A percentile compares a stretch with the other conserved stretches of the same genome.
Conservation (phyloP, 495 filamentous ascomycete genomes). For the Talaromyces liani region DNA sequence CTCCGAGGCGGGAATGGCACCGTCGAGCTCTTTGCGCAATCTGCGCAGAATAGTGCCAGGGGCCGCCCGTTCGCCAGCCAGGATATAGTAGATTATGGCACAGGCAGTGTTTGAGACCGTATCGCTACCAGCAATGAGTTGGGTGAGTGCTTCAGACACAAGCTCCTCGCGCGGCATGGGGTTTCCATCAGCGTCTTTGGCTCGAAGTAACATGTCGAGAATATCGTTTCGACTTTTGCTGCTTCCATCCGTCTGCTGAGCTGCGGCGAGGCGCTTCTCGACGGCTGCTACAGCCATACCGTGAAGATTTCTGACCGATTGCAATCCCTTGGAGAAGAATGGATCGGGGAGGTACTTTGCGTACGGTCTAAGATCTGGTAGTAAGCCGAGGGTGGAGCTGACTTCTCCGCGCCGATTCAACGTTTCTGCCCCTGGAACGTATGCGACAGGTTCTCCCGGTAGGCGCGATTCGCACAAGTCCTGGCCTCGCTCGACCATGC, state of each 20-base stretch:
- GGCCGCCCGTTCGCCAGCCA: constrained; percentile 26
- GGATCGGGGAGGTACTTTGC: constrained; percentile 31
- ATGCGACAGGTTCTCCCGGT: constrained; percentile 18
- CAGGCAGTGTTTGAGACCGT: constrained; percentile 75
- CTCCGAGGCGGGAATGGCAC: constrained; percentile 38
- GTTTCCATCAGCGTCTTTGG: constrained; percentile 63
- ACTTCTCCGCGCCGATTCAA: constrained; percentile 34
- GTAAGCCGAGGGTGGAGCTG: constrained; percentile 27
- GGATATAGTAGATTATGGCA: constrained; percentile 64
- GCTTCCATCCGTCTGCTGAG: constrained; percentile 18
- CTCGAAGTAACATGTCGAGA: constrained; percentile 68
- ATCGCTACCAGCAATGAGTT: constrained; percentile 74
- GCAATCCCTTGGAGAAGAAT: constrained; percentile 30
- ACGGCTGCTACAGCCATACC: constrained; percentile 66
- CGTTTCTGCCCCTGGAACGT: constrained; percentile 29
- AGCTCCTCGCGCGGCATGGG: constrained; percentile 62
- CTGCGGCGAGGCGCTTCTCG: constrained; percentile 53
- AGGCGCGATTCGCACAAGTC: constrained; percentile 42
- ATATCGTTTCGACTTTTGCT: constrained; percentile 53
- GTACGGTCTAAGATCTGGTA: constrained; percentile 26
- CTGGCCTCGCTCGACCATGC: constrained; percentile 29
- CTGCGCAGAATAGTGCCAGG: constrained; percentile 56
- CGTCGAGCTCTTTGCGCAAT: constrained; percentile 62
- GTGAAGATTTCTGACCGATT: constrained; percentile 28
- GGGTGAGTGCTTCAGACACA: constrained; percentile 71